phyloP scores from a whole-genome alignment of 192 early-diverging fungal species.

The Coemansia sp. region DNA sequence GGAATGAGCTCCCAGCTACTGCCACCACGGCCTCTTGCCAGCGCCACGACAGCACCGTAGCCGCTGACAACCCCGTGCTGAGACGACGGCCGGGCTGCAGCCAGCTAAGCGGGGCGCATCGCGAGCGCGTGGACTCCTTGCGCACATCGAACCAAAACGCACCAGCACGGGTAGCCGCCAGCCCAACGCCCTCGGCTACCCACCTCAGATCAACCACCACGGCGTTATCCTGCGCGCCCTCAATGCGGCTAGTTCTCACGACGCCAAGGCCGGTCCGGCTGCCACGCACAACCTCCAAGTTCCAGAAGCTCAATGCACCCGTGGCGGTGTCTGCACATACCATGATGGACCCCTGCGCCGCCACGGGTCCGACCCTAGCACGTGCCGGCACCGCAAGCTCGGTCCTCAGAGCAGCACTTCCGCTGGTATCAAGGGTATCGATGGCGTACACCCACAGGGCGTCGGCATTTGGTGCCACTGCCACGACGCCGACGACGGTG shows the following conservation, averaged over 20 bases:
- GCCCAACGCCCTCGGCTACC: conserved; percentile 9
- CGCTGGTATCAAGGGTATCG: not conserved
- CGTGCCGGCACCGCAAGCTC: conserved; percentile 8
- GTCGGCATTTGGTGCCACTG: not conserved
- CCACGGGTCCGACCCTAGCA: conserved; percentile 6
- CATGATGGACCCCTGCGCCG: conserved; percentile 4
- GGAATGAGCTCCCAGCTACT: not conserved
- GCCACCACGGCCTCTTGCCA: conserved; percentile 38
- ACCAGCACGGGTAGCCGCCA: conserved; percentile 17
- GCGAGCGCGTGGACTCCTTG: not conserved
- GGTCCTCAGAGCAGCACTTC: not conserved
- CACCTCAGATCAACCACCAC: conserved; percentile 23
- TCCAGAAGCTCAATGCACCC: conserved; percentile 20
- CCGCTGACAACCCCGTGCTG: not conserved
- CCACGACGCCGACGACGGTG: conserved; percentile 14
- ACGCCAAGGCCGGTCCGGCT: not conserved
- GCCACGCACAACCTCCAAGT: not conserved
- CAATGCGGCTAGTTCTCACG: not conserved
- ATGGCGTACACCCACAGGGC: conserved; percentile 15
- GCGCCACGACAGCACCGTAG: conserved; percentile 34
- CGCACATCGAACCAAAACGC: conserved; percentile 26
- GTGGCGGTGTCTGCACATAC: conserved; percentile 8
- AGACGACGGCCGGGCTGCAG: not conserved
- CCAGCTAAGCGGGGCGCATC: not conserved
- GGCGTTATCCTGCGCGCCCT: not conserved